Evolutionary conservation across 2,329 filamentous ascomycete genomes (phyloP).

Genomic region (Stachybotrys echinatus): DNA sequence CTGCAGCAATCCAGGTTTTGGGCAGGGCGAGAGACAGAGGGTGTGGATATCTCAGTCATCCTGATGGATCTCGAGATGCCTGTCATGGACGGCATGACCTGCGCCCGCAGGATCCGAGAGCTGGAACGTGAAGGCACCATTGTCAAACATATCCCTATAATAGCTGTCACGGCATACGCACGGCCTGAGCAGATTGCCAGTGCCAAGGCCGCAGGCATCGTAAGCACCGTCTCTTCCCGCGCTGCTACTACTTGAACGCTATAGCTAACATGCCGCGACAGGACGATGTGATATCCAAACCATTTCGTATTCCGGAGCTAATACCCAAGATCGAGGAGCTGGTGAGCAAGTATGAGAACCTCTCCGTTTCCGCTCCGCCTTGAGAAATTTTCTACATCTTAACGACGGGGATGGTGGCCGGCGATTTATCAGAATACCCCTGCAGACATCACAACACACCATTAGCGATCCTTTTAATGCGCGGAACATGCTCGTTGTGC

Average conservation of each 20-base stretch:
- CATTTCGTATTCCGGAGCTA: constrained; percentile 69
- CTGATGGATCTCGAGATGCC: constrained; percentile 84
- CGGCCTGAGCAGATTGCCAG: constrained; percentile 67
- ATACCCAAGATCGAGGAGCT: constrained; percentile 61
- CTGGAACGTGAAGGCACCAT: constrained; percentile 59
- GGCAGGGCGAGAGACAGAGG: constrained; percentile 39
- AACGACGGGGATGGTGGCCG: not conserved
- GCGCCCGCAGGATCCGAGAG: constrained; percentile 63
- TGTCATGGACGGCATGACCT: constrained; percentile 75
- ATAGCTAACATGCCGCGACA: constrained; percentile 17
- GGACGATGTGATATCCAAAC: constrained; percentile 75
- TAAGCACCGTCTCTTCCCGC: constrained; percentile 27
- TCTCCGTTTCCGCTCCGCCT: constrained; percentile 16
- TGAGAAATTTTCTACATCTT: not conserved
- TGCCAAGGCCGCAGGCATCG: constrained; percentile 68
- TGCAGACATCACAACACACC: too few relatives aligned
- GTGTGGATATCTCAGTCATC: constrained; percentile 58
- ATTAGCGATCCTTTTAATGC: too few relatives aligned
- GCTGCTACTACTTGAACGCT: not conserved
- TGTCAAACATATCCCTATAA: constrained; percentile 65
- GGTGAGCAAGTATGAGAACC: constrained; percentile 32
- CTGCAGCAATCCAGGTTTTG: constrained; percentile 52
- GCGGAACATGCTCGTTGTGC: too few relatives aligned
- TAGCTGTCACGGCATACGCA: constrained; percentile 80
- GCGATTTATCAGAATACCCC: too few relatives aligned